Evolutionary conservation across 805 yeast species (phyloP), one percentile per base, ranked within the genome.

Genomic region (Zygoascus biomembranicola): DNA sequence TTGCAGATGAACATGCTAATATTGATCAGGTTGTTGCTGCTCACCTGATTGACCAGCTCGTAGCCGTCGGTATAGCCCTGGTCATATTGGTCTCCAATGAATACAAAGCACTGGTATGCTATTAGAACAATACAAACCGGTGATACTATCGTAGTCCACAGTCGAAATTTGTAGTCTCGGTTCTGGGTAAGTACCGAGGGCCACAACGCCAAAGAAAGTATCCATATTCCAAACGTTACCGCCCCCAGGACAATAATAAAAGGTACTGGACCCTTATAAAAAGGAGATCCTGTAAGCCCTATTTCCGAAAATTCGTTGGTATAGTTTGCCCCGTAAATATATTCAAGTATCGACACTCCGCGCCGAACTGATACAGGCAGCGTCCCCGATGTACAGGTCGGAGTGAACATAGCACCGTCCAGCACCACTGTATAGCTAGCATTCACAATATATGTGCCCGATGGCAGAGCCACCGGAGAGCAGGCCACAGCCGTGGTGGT

Each of bases 31-130:
- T 31, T 42, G 42, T 45, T 45, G 19, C 46, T 46, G 11, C 35
- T 16, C 1, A 57, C n/a, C 19, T 43, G n/a, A 23, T 56, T 50
- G n/a, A 49, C 48, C 10, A 58, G 42, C 32, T 48, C 41, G 26
- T n/a, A 43, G 2, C 60, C 60, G 23, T 59, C 61, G 19, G 43
- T 31, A 31, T 41, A 55, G 6, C 60, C 61, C n/a, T 32, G 8
- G 31, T 51, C 31, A 28, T 50, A 52, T 43, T 55, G 51, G 8
- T 31, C 16, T 5, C 23, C 16, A 10, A 51, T 28, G 18, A 19
- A 37, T 28, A 8, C 8, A 23, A 51, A 37, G 16, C 32, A 18
- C 46, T 14, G 23, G 3, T n/a, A 32, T 8, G 49, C 14, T 19
- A 51, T 35, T 5, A 23, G 23, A n/a, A 23, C 28, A n/a, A 46